phyloP scores from a whole-genome alignment of 129 eudicot species.

The Flaveria trinervia region DNA sequence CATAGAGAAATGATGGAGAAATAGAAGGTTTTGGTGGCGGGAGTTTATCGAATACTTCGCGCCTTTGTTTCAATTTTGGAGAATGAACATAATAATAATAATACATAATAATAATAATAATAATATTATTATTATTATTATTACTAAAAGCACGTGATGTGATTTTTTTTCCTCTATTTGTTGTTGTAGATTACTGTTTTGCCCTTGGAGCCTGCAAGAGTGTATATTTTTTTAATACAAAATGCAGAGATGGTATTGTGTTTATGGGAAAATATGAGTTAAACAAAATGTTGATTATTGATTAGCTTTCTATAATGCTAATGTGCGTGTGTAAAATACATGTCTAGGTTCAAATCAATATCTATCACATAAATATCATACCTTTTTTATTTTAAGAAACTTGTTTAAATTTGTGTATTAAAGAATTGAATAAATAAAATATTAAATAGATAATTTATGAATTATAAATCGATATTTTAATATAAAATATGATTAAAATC shows the following conservation, averaged over 20 bases:
- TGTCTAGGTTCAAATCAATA: no score
- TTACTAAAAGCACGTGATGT: background rate
- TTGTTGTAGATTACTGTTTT: background rate
- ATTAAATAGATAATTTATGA: no score
- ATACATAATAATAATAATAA: no score
- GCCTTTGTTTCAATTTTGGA: conserved; percentile 47
- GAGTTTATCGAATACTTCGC: conserved; percentile 51
- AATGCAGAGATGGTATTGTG: background rate
- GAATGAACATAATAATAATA: background rate
- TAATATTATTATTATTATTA: no score
- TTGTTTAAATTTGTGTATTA: no score
- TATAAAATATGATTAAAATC: no score
- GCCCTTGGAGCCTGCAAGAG: conserved; percentile 9
- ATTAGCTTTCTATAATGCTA: background rate
- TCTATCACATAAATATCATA: no score
- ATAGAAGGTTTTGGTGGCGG: conserved; percentile 44
- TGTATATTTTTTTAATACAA: background rate
- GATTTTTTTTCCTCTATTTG: background rate
- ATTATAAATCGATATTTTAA: no score
- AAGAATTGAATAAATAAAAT: no score
- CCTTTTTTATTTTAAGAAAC: no score
- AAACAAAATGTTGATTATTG: background rate
- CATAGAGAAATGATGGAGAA: conserved; percentile 20
- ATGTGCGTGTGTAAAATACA: background rate
- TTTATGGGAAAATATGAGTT: background rate